Percentiles rank a stretch among this genome's conserved stretches.
These are phyloP conservation scores for Tetraselmis chui DNA, from an alignment of 139 green algal species.

Conservation along the genomic window DNA sequence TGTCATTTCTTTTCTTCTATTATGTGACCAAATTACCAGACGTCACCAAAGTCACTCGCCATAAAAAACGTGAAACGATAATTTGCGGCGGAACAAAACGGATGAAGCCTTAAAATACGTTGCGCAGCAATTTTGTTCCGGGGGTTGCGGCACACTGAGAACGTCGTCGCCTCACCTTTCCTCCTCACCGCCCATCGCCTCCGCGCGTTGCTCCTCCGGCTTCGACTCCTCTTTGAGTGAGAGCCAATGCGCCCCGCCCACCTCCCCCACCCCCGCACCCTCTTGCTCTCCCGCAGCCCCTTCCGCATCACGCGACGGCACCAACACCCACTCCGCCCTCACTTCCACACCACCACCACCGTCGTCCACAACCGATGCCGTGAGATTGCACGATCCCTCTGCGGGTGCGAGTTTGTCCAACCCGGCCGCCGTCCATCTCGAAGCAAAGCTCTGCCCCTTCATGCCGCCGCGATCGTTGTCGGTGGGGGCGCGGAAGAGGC, in stretches of 20 bases:
- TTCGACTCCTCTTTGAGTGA: slow-evolving; percentile 11
- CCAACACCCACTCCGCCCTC: slow-evolving; percentile 7
- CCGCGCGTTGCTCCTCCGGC: not conserved
- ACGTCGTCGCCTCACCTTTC: no score
- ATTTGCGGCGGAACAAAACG: no score
- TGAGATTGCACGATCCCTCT: not conserved
- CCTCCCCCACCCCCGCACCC: slow-evolving; percentile 46
- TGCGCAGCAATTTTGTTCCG: no score
- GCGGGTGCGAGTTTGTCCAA: slow-evolving; percentile 37
- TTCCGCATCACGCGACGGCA: not conserved
- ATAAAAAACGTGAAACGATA: no score
- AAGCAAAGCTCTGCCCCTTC: slow-evolving; percentile 57
- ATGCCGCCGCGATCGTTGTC: slow-evolving; percentile 84
- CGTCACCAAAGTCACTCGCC: no score
- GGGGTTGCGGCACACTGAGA: no score
- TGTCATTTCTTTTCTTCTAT: no score
- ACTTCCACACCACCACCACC: slow-evolving; percentile 8
- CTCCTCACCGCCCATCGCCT: slow-evolving; percentile 5
- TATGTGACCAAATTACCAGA: no score
- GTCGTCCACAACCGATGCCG: not conserved
- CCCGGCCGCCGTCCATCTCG: slow-evolving; percentile 44
- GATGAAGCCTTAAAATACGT: no score
- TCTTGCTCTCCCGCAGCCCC: slow-evolving; percentile 3
- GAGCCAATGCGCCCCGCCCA: slow-evolving; percentile 63
- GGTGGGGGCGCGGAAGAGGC: slow-evolving; percentile 67